phyloP scores from a whole-genome alignment of 169 alveolate genomes.

The Plasmodium inui region DNA sequence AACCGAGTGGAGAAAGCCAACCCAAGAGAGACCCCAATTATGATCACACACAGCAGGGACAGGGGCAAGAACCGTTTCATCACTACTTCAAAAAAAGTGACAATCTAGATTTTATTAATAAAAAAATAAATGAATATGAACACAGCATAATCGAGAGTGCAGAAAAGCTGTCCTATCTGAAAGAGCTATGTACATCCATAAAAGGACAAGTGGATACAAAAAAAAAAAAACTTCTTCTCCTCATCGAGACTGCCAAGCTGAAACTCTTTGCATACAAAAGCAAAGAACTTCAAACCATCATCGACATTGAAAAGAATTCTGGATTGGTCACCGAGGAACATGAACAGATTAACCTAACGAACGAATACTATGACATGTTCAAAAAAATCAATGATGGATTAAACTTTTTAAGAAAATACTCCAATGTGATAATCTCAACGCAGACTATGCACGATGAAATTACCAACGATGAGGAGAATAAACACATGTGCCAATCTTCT shows the following conservation, averaged over 20 bases:
- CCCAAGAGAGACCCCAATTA: not conserved
- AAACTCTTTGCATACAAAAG: slow-evolving; percentile 28
- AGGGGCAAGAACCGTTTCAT: not conserved
- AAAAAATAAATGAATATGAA: slow-evolving; percentile 66
- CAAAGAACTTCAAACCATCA: slow-evolving; percentile 41
- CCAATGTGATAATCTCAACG: slow-evolving; percentile 20
- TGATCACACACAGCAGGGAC: not conserved
- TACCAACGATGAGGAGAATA: slow-evolving; percentile 8
- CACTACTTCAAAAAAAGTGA: slow-evolving; percentile 53
- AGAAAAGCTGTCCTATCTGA: slow-evolving; percentile 40
- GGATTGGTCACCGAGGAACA: not conserved
- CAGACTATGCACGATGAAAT: slow-evolving; percentile 33
- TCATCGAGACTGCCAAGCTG: slow-evolving; percentile 63
- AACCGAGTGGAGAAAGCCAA: not conserved
- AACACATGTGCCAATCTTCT: slow-evolving; percentile 14
- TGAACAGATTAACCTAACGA: not conserved
- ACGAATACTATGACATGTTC: slow-evolving; percentile 41
- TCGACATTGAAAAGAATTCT: slow-evolving; percentile 16
- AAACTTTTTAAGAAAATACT: slow-evolving; percentile 48
- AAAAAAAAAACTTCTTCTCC: slow-evolving; percentile 39
- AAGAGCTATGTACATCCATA: slow-evolving; percentile 46
- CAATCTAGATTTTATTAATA: slow-evolving; percentile 10
- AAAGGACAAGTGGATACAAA: slow-evolving; percentile 33
- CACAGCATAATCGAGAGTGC: slow-evolving; percentile 62
- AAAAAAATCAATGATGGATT: slow-evolving; percentile 50